Conservation (phyloP, 768 basidiomycete species). For the Russula griseocarnosa region DNA sequence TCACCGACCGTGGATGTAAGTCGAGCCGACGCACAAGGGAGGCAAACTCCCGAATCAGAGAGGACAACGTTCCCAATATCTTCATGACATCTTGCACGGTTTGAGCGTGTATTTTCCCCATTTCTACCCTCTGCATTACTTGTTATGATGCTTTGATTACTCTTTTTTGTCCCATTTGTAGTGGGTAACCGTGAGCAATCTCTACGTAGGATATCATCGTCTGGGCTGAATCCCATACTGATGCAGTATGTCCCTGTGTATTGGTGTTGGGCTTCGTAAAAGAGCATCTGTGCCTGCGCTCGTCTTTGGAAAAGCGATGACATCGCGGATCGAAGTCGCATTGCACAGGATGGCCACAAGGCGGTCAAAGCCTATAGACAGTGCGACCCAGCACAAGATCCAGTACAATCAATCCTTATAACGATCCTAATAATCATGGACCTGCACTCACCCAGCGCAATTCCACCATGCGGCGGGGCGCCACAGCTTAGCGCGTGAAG, state of each 20-base stretch:
- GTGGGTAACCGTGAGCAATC: slow-evolving; percentile 7
- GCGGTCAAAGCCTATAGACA: slow-evolving; percentile 76
- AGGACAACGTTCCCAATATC: slow-evolving; percentile 31
- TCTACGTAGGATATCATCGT: slow-evolving; percentile 18
- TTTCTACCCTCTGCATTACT: slow-evolving; percentile 4
- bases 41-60: slow-evolving; percentile 35
- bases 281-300: slow-evolving; percentile 78
- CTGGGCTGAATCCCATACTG: slow-evolving; percentile 58
- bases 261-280: slow-evolving; percentile 79
- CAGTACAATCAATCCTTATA: neutral
- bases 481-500: slow-evolving; percentile 84
- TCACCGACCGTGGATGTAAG: slow-evolving; percentile 29
- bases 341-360: slow-evolving; percentile 88
- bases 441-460: slow-evolving; percentile 69
- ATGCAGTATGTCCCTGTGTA: slow-evolving; percentile 47
- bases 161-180: slow-evolving; percentile 7
- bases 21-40: slow-evolving; percentile 30
- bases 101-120: neutral
- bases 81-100: slow-evolving; percentile 26
- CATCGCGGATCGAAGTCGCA: slow-evolving; percentile 84
- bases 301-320: slow-evolving; percentile 96
- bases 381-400: neutral
- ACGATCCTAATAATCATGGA: neutral
- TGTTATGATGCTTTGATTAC: slow-evolving; percentile 11
- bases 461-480: slow-evolving; percentile 93